Percentiles rank a stretch among this genome's conserved stretches.
These are phyloP conservation scores for Blastomyces gilchristii DNA, from an alignment of 2,329 filamentous ascomycete species.

Conservation along the genomic window DNA sequence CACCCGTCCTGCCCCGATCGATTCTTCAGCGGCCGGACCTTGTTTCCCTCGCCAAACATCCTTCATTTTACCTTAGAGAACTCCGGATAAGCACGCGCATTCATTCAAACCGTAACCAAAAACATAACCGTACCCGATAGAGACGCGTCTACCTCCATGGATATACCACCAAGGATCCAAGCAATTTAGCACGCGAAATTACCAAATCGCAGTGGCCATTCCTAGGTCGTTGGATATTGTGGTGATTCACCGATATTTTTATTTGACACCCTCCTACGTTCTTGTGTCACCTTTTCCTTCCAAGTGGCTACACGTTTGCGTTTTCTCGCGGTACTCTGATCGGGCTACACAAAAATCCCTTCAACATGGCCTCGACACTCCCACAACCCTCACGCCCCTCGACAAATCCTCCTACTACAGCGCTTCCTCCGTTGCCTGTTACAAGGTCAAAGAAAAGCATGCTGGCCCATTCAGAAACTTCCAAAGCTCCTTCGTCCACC, in stretches of 20 bases:
- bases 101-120: neutral
- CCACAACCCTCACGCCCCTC: slow-evolving; percentile 53
- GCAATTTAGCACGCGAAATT: neutral
- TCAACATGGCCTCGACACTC: slow-evolving; percentile 50
- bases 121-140: neutral
- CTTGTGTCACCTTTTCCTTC: neutral
- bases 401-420: slow-evolving; percentile 58
- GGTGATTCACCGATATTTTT: neutral
- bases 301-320: neutral
- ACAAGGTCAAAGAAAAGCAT: slow-evolving; percentile 61
- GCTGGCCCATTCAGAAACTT: slow-evolving; percentile 37
- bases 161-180: neutral
- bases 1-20: neutral
- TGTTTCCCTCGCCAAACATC: neutral
- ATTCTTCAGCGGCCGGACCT: neutral
- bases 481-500: slow-evolving; percentile 35
- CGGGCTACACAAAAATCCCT: neutral
- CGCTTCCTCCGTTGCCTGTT: slow-evolving; percentile 64
- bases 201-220: neutral
- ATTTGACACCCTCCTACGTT: neutral
- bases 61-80: neutral
- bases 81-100: neutral
- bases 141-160: neutral
- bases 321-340: neutral
- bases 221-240: neutral